A percentile compares a stretch with the other conserved stretches of the same genome.
Evolutionary conservation across 2,329 filamentous ascomycete species (phyloP).

Genomic region (Colletotrichum sp.): DNA sequence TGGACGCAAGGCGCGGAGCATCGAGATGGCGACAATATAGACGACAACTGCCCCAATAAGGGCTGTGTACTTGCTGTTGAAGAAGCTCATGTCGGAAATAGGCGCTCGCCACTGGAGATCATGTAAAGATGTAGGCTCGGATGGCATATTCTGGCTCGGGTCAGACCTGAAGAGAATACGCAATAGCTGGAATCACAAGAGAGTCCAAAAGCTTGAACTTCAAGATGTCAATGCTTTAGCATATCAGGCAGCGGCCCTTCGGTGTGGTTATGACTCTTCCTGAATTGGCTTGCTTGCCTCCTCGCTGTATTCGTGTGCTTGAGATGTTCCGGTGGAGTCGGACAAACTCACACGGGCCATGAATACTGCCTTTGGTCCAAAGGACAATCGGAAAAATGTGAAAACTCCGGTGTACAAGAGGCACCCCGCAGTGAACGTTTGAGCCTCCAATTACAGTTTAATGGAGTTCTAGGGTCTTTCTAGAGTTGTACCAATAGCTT

Average conservation of each 20-base stretch:
- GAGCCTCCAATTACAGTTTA: neutral
- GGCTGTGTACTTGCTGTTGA: neutral
- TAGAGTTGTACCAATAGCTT: neutral
- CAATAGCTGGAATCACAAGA: fast-evolving
- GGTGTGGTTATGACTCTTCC: neutral
- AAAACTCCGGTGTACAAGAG: neutral
- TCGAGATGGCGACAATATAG: neutral
- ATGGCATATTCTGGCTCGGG: neutral
- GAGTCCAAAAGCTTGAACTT: neutral
- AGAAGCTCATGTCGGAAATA: neutral
- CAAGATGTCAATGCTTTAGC: neutral
- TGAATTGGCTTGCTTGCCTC: neutral
- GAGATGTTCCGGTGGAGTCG: neutral
- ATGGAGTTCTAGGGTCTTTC: neutral
- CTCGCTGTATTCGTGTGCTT: neutral
- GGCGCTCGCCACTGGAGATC: neutral
- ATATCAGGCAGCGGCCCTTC: neutral
- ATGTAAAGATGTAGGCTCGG: neutral
- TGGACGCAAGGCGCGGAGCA: neutral
- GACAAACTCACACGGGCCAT: neutral
- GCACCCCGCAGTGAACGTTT: neutral
- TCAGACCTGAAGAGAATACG: fast-evolving
- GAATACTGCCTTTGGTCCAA: neutral
- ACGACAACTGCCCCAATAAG: fast-evolving
- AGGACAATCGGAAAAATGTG: neutral